These are phyloP conservation scores for Didymellaceae sp. DNA, from an alignment of 2,329 filamentous ascomycete species.

Conservation along the genomic window DNA sequence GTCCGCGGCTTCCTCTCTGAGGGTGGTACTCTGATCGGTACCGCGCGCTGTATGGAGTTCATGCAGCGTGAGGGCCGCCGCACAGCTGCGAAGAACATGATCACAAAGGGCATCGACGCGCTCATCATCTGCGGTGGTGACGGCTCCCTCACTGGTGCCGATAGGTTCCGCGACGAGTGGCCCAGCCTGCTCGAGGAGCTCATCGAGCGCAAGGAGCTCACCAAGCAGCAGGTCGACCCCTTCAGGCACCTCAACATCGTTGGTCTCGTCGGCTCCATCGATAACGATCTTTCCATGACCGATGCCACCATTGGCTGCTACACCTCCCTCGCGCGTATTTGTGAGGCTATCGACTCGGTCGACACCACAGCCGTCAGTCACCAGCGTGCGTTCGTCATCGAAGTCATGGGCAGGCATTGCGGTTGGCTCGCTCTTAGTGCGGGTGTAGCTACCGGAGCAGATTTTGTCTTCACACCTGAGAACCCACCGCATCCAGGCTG, in stretches of 20 bases:
- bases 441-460: slow-evolving; percentile 90
- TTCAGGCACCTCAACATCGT: slow-evolving; percentile 94
- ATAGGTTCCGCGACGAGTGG: slow-evolving; percentile 93
- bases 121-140: slow-evolving; percentile 97
- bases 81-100: slow-evolving; percentile 90
- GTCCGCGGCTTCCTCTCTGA: slow-evolving; percentile 93
- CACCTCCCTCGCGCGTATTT: slow-evolving; percentile 90
- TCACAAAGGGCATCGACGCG: slow-evolving; percentile 90
- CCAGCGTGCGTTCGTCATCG: slow-evolving; percentile 94
- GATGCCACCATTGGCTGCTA: slow-evolving; percentile 98
- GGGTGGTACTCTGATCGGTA: slow-evolving; percentile 94
- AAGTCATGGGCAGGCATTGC: slow-evolving; percentile 95
- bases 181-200: slow-evolving; percentile 85
- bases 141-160: slow-evolving; percentile 86
- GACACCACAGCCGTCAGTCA: slow-evolving; percentile 95
- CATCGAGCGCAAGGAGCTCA: slow-evolving; percentile 74
- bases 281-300: slow-evolving; percentile 96
- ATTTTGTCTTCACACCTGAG: slow-evolving; percentile 97
- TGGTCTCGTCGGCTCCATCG: slow-evolving; percentile 93
- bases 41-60: slow-evolving; percentile 90
- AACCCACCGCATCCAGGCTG: slow-evolving; percentile 87
- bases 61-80: slow-evolving; percentile 86
- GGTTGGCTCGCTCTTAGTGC: slow-evolving; percentile 98
- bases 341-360: slow-evolving; percentile 94
- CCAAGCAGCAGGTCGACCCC: slow-evolving; percentile 71